These are phyloP conservation scores for Pistacia vera DNA, from an alignment of 345 rosid genomes.

Conservation along the genomic window DNA sequence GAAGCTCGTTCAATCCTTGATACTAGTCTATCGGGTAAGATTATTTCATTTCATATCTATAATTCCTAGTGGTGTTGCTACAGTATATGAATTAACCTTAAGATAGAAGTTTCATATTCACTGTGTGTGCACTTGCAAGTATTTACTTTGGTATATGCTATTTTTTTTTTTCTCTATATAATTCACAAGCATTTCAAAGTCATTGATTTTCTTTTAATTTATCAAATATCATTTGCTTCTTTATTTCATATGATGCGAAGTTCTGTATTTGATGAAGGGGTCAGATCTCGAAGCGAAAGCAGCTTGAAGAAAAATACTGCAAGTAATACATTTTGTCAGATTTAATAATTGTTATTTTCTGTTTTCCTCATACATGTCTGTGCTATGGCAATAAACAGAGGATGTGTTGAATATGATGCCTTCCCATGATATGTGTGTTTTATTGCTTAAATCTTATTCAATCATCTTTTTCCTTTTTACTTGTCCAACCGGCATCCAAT, in stretches of 20 bases:
- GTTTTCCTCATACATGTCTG: not conserved
- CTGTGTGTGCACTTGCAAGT: not conserved
- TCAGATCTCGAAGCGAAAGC: constrained; percentile 81
- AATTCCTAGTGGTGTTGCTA: not conserved
- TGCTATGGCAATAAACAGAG: not conserved
- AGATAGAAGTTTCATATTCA: not conserved
- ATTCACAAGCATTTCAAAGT: not conserved
- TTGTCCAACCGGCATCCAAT: constrained; percentile 88
- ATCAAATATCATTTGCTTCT: not conserved
- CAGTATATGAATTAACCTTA: not conserved
- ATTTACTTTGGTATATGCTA: not conserved
- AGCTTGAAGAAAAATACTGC: constrained; percentile 89
- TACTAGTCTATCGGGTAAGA: constrained; percentile 68
- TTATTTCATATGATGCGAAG: constrained; percentile 72
- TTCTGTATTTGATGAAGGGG: constrained; percentile 86
- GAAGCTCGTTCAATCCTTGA: constrained; percentile 64
- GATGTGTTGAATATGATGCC: not conserved
- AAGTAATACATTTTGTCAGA: constrained; percentile 50
- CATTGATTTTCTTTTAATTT: not conserved
- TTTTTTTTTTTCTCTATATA: not conserved
- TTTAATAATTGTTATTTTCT: not conserved
- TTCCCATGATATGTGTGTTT: not conserved
- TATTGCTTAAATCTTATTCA: constrained; percentile 18
- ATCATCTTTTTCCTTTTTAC: constrained; percentile 35
- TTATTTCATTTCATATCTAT: not conserved